Percentiles rank a stretch among this genome's conserved stretches.
Conservation (phyloP, 1,139 yeast species). For the Protomyces lactucae-debilis region DNA sequence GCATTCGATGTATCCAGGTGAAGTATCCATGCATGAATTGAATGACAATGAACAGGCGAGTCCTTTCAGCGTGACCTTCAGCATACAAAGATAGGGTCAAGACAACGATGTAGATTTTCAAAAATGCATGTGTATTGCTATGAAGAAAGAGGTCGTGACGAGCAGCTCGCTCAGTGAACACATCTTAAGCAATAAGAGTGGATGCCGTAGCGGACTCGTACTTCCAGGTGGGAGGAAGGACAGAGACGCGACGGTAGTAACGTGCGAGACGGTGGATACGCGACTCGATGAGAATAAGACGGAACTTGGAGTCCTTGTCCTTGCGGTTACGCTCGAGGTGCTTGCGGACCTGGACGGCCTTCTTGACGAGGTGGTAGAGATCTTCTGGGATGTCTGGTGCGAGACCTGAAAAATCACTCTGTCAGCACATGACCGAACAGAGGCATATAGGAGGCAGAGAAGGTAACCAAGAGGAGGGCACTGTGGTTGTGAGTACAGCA, state of each 20-base stretch:
- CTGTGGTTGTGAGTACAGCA: too few relatives aligned
- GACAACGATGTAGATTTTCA: too few relatives aligned
- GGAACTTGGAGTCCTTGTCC: slow-evolving; percentile 99
- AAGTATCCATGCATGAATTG: too few relatives aligned
- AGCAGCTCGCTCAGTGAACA: not conserved
- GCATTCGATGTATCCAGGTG: not conserved
- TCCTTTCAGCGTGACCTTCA: too few relatives aligned
- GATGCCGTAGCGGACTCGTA: slow-evolving; percentile 99
- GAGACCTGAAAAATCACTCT: slow-evolving; percentile 48
- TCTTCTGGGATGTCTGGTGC: slow-evolving; percentile 99
- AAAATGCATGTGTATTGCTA: not conserved
- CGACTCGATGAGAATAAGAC: slow-evolving; percentile 99
- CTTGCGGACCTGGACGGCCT: slow-evolving; percentile 99
- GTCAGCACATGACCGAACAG: slow-evolving; percentile 43
- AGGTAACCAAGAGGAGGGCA: too few relatives aligned
- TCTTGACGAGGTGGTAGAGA: slow-evolving; percentile 97
- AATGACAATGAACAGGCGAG: too few relatives aligned
- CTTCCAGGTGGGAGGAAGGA: slow-evolving; percentile 31
- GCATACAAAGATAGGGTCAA: too few relatives aligned
- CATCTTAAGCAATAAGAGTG: slow-evolving; percentile 85
- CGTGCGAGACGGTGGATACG: slow-evolving; percentile 99
- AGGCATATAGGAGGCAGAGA: slow-evolving; percentile 36
- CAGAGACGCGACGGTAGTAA: slow-evolving; percentile 29
- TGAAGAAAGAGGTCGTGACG: not conserved
- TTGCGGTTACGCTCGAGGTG: slow-evolving; percentile 99